These are phyloP conservation scores for Suhomyces guaymorum DNA, from an alignment of 1,139 yeast genomes.

Conservation along the genomic window DNA sequence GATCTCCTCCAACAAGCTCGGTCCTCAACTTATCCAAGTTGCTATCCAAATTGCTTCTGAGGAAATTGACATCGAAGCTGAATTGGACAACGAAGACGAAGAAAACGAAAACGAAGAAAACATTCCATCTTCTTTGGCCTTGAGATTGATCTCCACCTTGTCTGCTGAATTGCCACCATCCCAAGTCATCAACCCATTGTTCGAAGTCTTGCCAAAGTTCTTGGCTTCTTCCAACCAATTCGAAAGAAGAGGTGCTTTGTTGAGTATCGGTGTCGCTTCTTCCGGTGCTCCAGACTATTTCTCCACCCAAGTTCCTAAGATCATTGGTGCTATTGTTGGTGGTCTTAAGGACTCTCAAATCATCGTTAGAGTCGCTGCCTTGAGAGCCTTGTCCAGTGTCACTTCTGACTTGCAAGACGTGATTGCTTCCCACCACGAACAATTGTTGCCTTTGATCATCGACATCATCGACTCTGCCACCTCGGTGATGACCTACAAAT, in stretches of 20 bases:
- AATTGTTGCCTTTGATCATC: constrained; percentile 82
- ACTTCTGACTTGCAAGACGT: constrained; percentile 83
- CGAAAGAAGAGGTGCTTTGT: constrained; percentile 85
- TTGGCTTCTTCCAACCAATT: constrained; percentile 63
- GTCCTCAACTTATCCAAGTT: constrained; percentile 73
- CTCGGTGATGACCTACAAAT: constrained; percentile 80
- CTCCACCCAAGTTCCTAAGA: constrained; percentile 69
- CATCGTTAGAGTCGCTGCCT: constrained; percentile 82
- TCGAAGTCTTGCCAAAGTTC: constrained; percentile 66
- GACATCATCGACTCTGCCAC: constrained; percentile 84
- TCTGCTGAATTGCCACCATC: constrained; percentile 88
- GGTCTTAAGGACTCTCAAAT: constrained; percentile 82
- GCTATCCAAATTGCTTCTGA: constrained; percentile 81
- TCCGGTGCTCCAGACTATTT: constrained; percentile 94
- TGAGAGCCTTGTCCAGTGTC: constrained; percentile 75
- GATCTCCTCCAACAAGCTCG: constrained; percentile 63
- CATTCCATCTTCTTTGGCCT: constrained; percentile 74
- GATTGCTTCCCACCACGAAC: constrained; percentile 79
- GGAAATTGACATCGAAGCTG: constrained; percentile 71
- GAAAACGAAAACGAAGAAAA: constrained; percentile 92
- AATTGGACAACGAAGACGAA: constrained; percentile 76
- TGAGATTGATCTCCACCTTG: constrained; percentile 76
- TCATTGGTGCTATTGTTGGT: constrained; percentile 68
- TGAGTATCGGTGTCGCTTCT: constrained; percentile 79
- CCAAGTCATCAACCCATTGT: constrained; percentile 81